A percentile compares a stretch with the other conserved stretches of the same genome.
Conservation (phyloP, 2,329 filamentous ascomycete genomes). For the Penicillium brasilianum region DNA sequence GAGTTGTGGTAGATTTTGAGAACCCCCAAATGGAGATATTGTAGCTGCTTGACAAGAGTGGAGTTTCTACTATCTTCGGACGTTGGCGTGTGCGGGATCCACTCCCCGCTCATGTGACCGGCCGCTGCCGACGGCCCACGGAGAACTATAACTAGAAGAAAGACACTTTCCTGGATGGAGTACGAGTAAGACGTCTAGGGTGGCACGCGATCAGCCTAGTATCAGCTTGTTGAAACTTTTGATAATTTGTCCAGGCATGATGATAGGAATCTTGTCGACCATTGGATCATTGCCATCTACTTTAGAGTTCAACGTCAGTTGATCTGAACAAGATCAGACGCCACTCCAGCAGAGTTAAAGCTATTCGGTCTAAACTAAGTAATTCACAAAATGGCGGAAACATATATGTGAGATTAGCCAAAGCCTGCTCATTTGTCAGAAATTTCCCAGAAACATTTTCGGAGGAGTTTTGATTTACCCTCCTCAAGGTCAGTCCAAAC, state of each 20-base stretch:
- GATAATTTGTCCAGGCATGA: neutral
- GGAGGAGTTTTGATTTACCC: neutral
- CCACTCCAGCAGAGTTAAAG: too few relatives aligned
- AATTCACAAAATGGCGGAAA: too few relatives aligned
- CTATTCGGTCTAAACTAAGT: neutral
- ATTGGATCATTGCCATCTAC: neutral
- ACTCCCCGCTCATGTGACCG: constrained; percentile 9
- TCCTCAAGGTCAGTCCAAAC: neutral
- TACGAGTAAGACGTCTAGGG: neutral
- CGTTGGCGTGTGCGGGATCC: neutral
- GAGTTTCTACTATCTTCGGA: neutral
- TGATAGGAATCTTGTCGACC: neutral
- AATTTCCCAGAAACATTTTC: neutral
- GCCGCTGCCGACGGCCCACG: constrained; percentile 2
- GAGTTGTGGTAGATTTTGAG: neutral
- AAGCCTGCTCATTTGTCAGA: neutral
- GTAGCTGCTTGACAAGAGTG: neutral
- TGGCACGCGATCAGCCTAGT: neutral
- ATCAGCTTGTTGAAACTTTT: neutral
- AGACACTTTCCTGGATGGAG: neutral
- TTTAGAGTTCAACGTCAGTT: neutral
- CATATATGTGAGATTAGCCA: neutral
- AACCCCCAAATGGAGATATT: neutral
- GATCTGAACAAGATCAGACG: neutral
- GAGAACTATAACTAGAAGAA: neutral